These are phyloP conservation scores for Kwoniella dejecticola DNA, from an alignment of 768 basidiomycete species.

Conservation along the genomic window DNA sequence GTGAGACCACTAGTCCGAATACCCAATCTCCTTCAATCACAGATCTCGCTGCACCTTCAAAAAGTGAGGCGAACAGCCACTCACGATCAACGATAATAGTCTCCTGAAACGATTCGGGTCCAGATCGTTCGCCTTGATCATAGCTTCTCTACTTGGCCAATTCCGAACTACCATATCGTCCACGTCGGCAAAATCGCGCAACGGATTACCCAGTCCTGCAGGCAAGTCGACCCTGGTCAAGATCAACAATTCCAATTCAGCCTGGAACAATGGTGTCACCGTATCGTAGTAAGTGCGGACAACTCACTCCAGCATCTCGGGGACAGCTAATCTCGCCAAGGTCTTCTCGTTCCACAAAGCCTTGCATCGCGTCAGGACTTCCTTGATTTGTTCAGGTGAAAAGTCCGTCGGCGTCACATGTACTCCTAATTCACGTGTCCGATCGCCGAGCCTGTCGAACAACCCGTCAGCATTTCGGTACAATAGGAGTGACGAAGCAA, in stretches of 20 bases:
- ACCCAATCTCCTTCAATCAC: no score
- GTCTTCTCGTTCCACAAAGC: conserved; percentile 53
- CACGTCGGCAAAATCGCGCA: conserved; percentile 43
- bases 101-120: conserved; percentile 46
- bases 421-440: conserved; percentile 47
- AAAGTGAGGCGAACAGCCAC: conserved; percentile 11
- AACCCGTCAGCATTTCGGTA: no score
- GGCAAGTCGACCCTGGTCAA: conserved; percentile 42
- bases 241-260: no score
- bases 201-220: conserved; percentile 31
- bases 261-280: no score
- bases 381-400: conserved; percentile 44
- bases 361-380: conserved; percentile 45
- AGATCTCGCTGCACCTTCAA: no score
- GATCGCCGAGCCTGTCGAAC: conserved; percentile 46
- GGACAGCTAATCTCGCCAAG: conserved; percentile 47
- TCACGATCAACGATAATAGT: conserved; percentile 44
- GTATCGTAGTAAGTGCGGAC: background rate
- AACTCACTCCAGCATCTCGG: conserved; percentile 53
- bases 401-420: conserved; percentile 50
- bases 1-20: conserved; percentile 43
- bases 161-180: conserved; percentile 40
- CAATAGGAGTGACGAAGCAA: background rate
- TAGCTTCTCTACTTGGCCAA: conserved; percentile 47
- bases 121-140: conserved; percentile 41